Percentiles rank a stretch among this genome's conserved stretches.
Evolutionary conservation across 495 filamentous ascomycete species (phyloP).

Genomic region (Hypoxylon rickii): DNA sequence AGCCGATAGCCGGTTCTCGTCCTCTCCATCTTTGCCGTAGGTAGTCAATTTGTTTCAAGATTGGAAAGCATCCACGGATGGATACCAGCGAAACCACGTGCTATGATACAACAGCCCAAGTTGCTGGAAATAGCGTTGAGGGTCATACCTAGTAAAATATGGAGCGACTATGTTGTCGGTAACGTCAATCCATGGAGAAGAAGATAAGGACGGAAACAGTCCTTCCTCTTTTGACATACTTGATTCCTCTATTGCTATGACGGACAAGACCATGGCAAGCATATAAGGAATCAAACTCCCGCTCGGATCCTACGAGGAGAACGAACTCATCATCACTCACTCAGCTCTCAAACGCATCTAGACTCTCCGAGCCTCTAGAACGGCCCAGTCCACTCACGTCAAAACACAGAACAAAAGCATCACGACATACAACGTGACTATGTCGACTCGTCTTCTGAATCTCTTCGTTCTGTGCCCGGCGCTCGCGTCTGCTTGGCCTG

Average conservation of each 20-base stretch:
- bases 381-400: too few species aligned
- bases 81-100: slow-evolving; percentile 6
- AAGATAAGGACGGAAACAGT: slow-evolving; percentile 2
- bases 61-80: too few species aligned
- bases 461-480: slow-evolving; percentile 14
- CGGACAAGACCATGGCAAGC: neutral
- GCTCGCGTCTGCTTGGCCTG: slow-evolving; percentile 1
- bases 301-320: neutral
- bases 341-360: too few species aligned
- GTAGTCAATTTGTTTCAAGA: too few species aligned
- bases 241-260: neutral
- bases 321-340: neutral
- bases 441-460: neutral
- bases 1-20: neutral
- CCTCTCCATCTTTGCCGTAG: too few species aligned
- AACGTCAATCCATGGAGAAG: neutral
- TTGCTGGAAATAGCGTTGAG: neutral
- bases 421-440: slow-evolving; percentile 5
- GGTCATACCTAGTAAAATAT: slow-evolving; percentile 2
- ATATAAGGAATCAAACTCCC: slow-evolving; percentile 16
- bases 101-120: neutral
- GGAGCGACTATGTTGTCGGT: slow-evolving; percentile 11
- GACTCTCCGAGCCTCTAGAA: too few species aligned
- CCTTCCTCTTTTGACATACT: slow-evolving; percentile 10
- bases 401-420: too few species aligned